These are phyloP conservation scores for Gossypium sturtianum DNA, from an alignment of 345 rosid genomes.

Conservation along the genomic window DNA sequence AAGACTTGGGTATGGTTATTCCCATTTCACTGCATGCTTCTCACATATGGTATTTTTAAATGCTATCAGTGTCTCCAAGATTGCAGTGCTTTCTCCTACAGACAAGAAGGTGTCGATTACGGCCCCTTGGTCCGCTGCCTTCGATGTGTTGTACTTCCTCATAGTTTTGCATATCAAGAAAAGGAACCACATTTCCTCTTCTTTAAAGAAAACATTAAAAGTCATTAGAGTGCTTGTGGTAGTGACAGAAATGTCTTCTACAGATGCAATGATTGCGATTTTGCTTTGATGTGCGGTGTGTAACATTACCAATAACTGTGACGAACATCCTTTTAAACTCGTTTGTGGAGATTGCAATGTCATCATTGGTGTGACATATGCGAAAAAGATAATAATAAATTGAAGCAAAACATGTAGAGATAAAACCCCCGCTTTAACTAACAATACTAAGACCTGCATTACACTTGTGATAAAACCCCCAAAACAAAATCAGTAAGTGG, in stretches of 20 bases:
- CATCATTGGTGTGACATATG: conserved; percentile 14
- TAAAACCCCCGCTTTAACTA: too few relatives aligned
- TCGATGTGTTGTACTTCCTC: conserved; percentile 6
- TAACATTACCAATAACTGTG: conserved; percentile 13
- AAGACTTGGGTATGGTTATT: background rate
- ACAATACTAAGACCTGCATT: too few relatives aligned
- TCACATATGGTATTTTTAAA: background rate
- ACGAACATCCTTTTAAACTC: conserved; percentile 5
- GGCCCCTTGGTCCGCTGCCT: background rate
- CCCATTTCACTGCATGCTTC: background rate
- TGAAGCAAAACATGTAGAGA: too few relatives aligned
- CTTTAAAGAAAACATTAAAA: background rate
- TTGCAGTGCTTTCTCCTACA: conserved; percentile 5
- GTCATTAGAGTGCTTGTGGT: background rate
- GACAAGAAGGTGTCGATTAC: too few relatives aligned
- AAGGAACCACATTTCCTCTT: conserved; percentile 2
- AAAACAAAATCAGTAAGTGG: too few relatives aligned
- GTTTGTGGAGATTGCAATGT: background rate
- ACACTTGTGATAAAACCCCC: too few relatives aligned
- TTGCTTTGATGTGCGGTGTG: background rate
- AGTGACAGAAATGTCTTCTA: background rate
- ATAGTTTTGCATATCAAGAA: background rate
- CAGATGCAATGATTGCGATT: conserved; percentile 1
- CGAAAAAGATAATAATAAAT: background rate
- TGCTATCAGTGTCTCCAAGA: background rate